These are phyloP conservation scores for Stagonosporopsis rhizophila DNA, from an alignment of 2,329 filamentous ascomycete species.

Conservation along the genomic window DNA sequence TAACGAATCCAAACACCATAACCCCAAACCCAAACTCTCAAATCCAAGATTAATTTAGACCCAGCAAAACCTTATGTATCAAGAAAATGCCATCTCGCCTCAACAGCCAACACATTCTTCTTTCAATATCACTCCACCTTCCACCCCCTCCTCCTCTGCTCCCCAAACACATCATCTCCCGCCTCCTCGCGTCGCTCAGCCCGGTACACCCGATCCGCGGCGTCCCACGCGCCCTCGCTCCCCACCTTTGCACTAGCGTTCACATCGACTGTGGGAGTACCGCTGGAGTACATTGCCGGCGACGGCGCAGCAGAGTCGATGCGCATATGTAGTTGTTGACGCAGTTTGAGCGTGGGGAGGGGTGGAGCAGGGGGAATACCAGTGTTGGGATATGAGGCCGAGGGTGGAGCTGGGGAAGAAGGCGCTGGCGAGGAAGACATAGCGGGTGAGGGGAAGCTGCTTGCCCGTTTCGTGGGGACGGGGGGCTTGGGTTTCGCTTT, in stretches of 20 bases:
- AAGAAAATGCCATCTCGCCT: background rate
- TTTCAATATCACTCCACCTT: background rate
- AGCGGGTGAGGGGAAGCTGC: background rate
- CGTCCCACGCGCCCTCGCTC: background rate
- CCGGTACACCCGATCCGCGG: background rate
- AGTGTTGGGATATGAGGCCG: background rate
- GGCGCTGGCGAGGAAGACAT: background rate
- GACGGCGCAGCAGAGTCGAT: constrained; percentile 2
- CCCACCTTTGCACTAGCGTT: background rate
- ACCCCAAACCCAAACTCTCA: background rate
- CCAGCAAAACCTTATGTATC: background rate
- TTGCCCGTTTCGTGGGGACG: background rate
- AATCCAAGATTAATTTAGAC: background rate
- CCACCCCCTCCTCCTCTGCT: constrained; percentile 10
- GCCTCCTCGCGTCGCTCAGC: background rate
- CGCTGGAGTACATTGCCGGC: background rate
- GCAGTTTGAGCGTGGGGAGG: background rate
- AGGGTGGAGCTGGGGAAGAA: background rate
- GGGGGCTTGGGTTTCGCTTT: constrained; percentile 4
- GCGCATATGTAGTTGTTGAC: background rate
- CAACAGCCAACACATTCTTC: background rate
- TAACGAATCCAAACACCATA: background rate
- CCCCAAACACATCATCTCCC: constrained; percentile 1
- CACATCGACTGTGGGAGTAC: too few relatives aligned
- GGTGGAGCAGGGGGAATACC: background rate